Conservation (phyloP, 495 filamentous ascomycete species). For the Penicillium silybi region DNA sequence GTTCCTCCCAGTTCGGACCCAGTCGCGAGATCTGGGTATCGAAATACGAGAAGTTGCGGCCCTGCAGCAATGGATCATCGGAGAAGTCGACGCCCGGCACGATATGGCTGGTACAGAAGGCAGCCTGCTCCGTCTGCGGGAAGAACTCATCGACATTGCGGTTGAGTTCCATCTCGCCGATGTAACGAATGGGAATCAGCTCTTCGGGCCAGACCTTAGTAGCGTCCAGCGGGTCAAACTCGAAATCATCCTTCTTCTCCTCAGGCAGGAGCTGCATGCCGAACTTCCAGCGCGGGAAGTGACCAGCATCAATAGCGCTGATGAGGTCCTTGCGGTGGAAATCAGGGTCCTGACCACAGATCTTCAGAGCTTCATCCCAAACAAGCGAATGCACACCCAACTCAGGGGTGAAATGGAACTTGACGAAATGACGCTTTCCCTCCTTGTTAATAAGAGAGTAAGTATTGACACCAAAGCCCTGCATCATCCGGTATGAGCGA, state of each 20-base stretch:
- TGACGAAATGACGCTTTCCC: constrained; percentile 72
- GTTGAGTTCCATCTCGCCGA: constrained; percentile 81
- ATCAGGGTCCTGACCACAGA: constrained; percentile 78
- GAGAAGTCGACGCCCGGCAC: constrained; percentile 87
- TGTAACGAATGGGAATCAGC: constrained; percentile 70
- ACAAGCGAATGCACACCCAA: constrained; percentile 80
- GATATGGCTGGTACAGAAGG: constrained; percentile 82
- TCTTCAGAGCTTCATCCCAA: constrained; percentile 85
- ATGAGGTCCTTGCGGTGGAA: constrained; percentile 83
- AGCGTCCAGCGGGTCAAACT: constrained; percentile 88
- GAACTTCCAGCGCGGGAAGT: constrained; percentile 77
- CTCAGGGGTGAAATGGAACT: constrained; percentile 75
- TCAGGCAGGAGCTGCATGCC: constrained; percentile 75
- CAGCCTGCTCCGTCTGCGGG: constrained; percentile 72
- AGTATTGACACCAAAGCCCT: constrained; percentile 88
- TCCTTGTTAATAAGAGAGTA: constrained; percentile 68
- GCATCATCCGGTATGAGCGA: constrained; percentile 82
- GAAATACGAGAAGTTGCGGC: constrained; percentile 82
- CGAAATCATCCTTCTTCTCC: constrained; percentile 70
- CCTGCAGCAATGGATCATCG: constrained; percentile 77
- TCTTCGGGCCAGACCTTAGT: constrained; percentile 93
- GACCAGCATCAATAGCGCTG: constrained; percentile 69
- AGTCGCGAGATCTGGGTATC: constrained; percentile 83
- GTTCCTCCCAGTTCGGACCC: constrained; percentile 79
- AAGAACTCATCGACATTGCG: constrained; percentile 83